Base-by-base conservation (phyloP, 1,284 basidiomycete genomes). In the Naganishia albida region DNA sequence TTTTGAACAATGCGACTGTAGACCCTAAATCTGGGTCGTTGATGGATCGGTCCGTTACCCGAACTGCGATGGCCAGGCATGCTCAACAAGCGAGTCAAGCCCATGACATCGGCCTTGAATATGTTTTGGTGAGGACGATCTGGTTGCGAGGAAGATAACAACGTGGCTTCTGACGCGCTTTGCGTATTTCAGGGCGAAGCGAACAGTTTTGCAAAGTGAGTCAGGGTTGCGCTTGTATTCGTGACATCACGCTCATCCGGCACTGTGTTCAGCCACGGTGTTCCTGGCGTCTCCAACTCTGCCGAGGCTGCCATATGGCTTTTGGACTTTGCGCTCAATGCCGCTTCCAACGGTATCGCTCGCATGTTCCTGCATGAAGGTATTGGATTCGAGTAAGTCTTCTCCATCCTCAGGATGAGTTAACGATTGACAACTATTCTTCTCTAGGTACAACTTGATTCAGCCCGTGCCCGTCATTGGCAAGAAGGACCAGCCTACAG, bases 241-340 rank as follows among this genome's bases (percentile, higher is more conserved):
- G 81, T 30, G 79, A 83, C 46, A 81, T 83, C 20, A 66, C 64
- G 63, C 4, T 79, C 83, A n/a, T n/a, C n/a, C n/a, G n/a, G n/a
- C n/a, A n/a, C n/a, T n/a, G n/a, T n/a, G n/a, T n/a, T n/a, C 75
- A 71, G 46, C 68, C 82, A 81, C 80, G 87, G 88, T 64, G 84
- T 85, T 10, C 86, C 87, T 39, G 84, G 84, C 2, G 84, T 88
- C 18, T 87, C 86, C 73, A 86, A 89, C 71, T 84, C 85, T 0
- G 88, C 84, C 13, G 88, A 87, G 43, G 85, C 87, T 3, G 85
- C 86, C 20, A 76, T 89, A 23, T 88, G 88, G 87, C 80, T 82
- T 1, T 76, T 88, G 65, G 87, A 89, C 72, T 87, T 88, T 72
- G 78, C 82, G 0, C 77, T 90, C 7, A 85, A 79, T 64, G 78